Conservation (phyloP, 352 stramenopile genomes). For the Pythium brachiatum region DNA sequence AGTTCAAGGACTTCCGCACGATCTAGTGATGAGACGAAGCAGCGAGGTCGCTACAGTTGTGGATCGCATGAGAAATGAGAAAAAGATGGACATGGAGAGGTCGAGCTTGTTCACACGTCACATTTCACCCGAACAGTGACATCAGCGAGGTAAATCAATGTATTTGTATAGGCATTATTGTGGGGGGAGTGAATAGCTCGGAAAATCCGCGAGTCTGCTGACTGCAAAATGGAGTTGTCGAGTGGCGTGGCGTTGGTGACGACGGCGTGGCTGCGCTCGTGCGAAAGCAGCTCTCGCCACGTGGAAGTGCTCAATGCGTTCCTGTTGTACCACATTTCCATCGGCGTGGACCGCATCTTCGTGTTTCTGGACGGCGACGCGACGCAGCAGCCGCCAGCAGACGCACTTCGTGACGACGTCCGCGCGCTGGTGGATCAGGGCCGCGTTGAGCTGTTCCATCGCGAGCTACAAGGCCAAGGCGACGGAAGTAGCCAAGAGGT, state of each 20-base stretch:
- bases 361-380: constrained; percentile 37
- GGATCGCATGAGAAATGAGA: constrained; percentile 14
- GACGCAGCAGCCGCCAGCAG: constrained; percentile 15
- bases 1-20: constrained; percentile 87
- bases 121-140: not conserved
- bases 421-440: constrained; percentile 8
- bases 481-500: not conserved
- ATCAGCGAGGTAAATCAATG: not conserved
- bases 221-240: constrained; percentile 5
- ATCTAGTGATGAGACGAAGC: constrained; percentile 13
- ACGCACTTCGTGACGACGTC: constrained; percentile 18
- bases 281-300: constrained; percentile 12
- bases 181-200: not conserved
- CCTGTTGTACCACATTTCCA: constrained; percentile 35
- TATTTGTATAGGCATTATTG: constrained; percentile 8
- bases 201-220: not conserved
- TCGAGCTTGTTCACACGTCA: constrained; percentile 5
- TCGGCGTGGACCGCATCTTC: constrained; percentile 35
- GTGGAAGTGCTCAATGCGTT: constrained; percentile 34
- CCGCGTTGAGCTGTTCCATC: constrained; percentile 32
- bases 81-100: constrained; percentile 8
- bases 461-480: not conserved
- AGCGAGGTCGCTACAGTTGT: too few species aligned
- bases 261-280: constrained; percentile 32
- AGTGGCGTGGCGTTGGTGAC: constrained; percentile 36